Conservation (phyloP, 129 eudicot genomes). For the Ambrosia trifida region DNA sequence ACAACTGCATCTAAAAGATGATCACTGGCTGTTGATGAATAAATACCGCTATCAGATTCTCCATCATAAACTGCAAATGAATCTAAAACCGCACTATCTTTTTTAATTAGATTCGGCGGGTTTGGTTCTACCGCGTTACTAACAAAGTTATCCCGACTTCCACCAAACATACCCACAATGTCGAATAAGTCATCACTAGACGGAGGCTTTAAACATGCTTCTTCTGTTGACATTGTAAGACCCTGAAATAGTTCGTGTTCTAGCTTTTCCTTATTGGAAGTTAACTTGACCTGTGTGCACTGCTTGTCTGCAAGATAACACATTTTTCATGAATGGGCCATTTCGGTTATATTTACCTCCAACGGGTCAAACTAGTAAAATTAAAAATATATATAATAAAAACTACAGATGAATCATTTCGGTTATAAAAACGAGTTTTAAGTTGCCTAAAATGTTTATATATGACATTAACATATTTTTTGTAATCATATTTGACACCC, state of each 20-base stretch:
- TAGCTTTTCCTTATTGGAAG: slow-evolving; percentile 20
- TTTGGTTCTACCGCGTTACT: slow-evolving; percentile 28
- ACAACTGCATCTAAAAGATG: slow-evolving; percentile 88
- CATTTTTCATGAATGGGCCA: neutral
- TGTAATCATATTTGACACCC: neutral
- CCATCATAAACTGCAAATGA: slow-evolving; percentile 47
- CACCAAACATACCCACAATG: slow-evolving; percentile 63
- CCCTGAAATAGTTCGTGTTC: slow-evolving; percentile 43
- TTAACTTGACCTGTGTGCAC: slow-evolving; percentile 10
- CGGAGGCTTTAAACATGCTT: slow-evolving; percentile 36
- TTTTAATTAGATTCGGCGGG: slow-evolving; percentile 16
- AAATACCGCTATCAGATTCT: slow-evolving; percentile 58
- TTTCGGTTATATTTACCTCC: neutral
- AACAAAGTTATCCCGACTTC: slow-evolving; percentile 29
- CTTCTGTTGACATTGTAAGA: slow-evolving; percentile 44
- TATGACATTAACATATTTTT: neutral
- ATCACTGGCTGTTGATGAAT: slow-evolving; percentile 48
- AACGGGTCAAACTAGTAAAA: neutral
- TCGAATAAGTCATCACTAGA: slow-evolving; percentile 80
- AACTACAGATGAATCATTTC: neutral
- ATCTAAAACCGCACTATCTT: slow-evolving; percentile 18
- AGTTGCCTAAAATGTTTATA: neutral
- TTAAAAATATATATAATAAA: neutral
- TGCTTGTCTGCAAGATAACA: slow-evolving; percentile 35
- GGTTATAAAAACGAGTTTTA: neutral